Base-by-base conservation (phyloP, 75 land plant species). In the Cryptomeria japonica region DNA sequence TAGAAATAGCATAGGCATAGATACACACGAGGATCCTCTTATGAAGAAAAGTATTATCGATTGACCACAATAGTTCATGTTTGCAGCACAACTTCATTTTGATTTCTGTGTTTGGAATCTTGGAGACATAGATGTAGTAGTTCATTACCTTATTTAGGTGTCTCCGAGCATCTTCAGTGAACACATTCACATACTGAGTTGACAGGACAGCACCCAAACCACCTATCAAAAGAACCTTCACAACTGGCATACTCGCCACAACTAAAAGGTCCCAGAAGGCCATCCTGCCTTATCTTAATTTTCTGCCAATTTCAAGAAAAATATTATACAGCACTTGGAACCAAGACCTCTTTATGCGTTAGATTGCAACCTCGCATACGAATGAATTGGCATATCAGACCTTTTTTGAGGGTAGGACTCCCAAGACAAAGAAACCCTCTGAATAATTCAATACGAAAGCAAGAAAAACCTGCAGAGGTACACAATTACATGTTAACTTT, bases 131-230 rank as follows among this genome's bases (percentile, higher is more conserved):
- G 5, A 80, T 8, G 31, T 28, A 10, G 83, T 11, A 34, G 47
- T 84, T 22, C 18, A 42, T 84, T 84, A 95, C 97, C 96, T 96
- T 96, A 87, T 96, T 97, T 83, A 97, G 39, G 36, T 94, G 89
- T 76, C 87, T 94, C 13, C 95, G 88, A 32, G 95, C 95, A 83
- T 92, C 94, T 2, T 86, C 70, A 0, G 90, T 55, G 55, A 97
- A 89, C 53, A 94, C 82, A 55, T 88, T 93, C 78, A 87, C 77
- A 42, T 84, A 89, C 1, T 87, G 87, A 44, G 93, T 87, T 0
- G 97, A 93, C 84, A 97, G 78, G 61, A 91, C 89, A 51, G 93
- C 93, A 53, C 99, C 97, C 68, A 94, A 32, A n/a, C 86, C 47
- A 76, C 95, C 87, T 28, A 96, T 89, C 13, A 96, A 51, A 15